A percentile compares a stretch with the other conserved stretches of the same genome.
These are phyloP conservation scores for Metschnikowia lunata DNA, from an alignment of 805 yeast species.

Conservation along the genomic window DNA sequence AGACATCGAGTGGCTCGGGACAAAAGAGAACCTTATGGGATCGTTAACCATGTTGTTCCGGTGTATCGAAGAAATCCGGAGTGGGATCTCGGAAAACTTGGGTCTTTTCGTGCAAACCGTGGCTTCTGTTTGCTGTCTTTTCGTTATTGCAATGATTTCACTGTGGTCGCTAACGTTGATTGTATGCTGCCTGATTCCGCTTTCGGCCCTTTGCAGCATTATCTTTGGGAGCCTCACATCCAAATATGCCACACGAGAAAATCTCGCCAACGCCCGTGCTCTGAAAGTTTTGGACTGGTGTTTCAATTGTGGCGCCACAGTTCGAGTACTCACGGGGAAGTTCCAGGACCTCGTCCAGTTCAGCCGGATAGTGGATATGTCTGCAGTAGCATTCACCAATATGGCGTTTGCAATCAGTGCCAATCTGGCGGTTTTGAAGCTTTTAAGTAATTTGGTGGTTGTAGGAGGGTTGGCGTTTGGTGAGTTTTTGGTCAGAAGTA, in stretches of 20 bases:
- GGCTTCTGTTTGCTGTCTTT: conserved; percentile 50
- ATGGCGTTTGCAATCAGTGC: conserved; percentile 46
- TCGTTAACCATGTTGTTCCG: conserved; percentile 61
- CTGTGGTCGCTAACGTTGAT: conserved; percentile 86
- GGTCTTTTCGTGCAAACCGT: conserved; percentile 53
- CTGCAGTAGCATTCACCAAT: conserved; percentile 38
- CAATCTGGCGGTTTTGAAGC: conserved; percentile 54
- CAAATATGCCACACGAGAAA: conserved; percentile 51
- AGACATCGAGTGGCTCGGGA: conserved; percentile 61
- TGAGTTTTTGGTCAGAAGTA: conserved; percentile 52
- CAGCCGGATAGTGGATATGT: conserved; percentile 27
- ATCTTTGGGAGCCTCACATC: conserved; percentile 50
- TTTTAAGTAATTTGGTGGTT: conserved; percentile 66
- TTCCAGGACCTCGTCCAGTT: conserved; percentile 46
- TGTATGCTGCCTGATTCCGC: conserved; percentile 69
- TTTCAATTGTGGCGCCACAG: conserved; percentile 52
- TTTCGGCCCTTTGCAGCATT: conserved; percentile 49
- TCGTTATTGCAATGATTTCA: conserved; percentile 63
- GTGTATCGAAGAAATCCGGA: conserved; percentile 67
- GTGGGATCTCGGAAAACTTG: conserved; percentile 62
- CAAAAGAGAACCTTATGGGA: conserved; percentile 53
- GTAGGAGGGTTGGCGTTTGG: conserved; percentile 96
- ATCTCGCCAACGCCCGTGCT: conserved; percentile 48
- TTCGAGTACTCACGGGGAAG: conserved; percentile 60
- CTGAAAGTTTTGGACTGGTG: conserved; percentile 70